Evolutionary conservation across 352 stramenopile species (phyloP).

Genomic region (Phytophthora pistaciae): DNA sequence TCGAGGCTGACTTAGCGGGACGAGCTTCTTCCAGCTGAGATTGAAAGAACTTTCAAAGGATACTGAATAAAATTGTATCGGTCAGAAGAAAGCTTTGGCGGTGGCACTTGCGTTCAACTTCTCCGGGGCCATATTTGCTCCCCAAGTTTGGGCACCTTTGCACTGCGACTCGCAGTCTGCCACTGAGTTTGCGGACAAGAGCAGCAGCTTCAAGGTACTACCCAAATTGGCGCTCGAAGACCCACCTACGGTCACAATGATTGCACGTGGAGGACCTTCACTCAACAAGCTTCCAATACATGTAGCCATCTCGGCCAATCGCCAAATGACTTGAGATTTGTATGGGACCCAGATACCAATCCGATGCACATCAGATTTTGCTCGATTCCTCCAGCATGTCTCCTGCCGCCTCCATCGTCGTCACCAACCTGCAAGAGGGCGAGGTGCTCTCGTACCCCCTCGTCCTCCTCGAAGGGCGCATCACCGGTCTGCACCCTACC

Average conservation of each 20-base stretch:
- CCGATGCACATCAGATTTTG: not conserved
- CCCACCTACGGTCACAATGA: too few species aligned
- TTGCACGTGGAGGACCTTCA: too few species aligned
- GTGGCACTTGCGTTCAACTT: too few species aligned
- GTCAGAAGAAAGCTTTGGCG: too few species aligned
- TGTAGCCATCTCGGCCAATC: not conserved
- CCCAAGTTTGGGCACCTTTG: too few species aligned
- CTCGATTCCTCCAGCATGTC: slow-evolving; percentile 3
- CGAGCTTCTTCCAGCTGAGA: slow-evolving; percentile 2
- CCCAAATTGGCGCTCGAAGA: too few species aligned
- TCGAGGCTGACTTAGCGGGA: slow-evolving; percentile 37
- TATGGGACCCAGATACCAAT: slow-evolving; percentile 52
- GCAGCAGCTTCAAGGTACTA: too few species aligned
- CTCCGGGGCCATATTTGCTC: too few species aligned
- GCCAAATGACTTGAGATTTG: not conserved
- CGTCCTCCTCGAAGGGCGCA: slow-evolving; percentile 59
- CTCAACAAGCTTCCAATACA: too few species aligned
- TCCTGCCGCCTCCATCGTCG: slow-evolving; percentile 42
- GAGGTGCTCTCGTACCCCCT: slow-evolving; percentile 74
- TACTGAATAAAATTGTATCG: too few species aligned
- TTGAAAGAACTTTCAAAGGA: not conserved
- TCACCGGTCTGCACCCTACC: slow-evolving; percentile 13
- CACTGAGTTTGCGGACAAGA: too few species aligned
- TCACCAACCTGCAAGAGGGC: slow-evolving; percentile 87
- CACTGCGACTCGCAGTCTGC: too few species aligned